Evolutionary conservation across 148 eudicot genomes (phyloP), one percentile per base, ranked within the genome.

Genomic region (Persicaria tinctoria): DNA sequence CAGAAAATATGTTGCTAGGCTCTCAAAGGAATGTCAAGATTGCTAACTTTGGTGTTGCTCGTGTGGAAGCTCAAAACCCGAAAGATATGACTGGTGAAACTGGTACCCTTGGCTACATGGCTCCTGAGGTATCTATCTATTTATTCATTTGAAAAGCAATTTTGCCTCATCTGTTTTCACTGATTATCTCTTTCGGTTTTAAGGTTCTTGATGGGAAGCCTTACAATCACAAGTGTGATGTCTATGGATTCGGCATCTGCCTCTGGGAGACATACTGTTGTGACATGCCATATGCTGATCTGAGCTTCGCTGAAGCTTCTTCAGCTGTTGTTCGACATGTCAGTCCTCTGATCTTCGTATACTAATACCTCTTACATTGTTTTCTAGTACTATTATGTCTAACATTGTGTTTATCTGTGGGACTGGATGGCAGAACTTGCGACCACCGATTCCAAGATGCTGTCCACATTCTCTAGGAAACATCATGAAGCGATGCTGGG

Each of bases 21-120:
- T 13, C 73, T 55, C 74, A 76, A 18, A 76, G 87, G 69, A 89
- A 64, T 48, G 71, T 93, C 8, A 93, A 91, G 80, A 91, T 93
- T 72, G 97, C 97, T n/a, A 97, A 91, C 81, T 93, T 93, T 84
- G 98, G 97, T 62, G 97, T 93, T 78, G 97, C 98, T 76, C 92
- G 97, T 73, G 90, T 88, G 27, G 97, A 93, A 83, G 94, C 97
- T 16, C 94, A 87, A 45, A 89, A 93, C 80, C 94, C 94, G 46
- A 79, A 80, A 62, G 98, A 91, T 73, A 91, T 93, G 98, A 93
- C 98, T 13, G 98, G 97, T 77, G 86, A 87, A 80, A 93, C 98
- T 47, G 97, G 98, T 79, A 93, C 97, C 1, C 89, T 91, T 50
- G 94, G 97, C 5, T 93, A 93, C 73, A 93, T 93, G 98, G 97